Evolutionary conservation across 2,329 filamentous ascomycete species (phyloP), one percentile per base, ranked within the genome.

Genomic region (Curvularia spicifera): DNA sequence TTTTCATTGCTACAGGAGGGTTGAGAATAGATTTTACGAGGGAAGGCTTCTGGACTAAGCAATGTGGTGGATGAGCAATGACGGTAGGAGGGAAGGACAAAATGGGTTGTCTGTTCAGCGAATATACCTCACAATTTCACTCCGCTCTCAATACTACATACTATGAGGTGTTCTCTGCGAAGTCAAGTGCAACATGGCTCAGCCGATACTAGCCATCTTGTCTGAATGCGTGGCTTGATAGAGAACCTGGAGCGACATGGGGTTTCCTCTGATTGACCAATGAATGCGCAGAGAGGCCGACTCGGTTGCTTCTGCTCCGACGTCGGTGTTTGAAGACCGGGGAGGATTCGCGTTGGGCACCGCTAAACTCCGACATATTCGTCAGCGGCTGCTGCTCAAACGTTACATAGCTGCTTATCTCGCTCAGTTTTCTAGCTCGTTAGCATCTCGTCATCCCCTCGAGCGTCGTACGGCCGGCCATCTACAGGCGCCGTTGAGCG

Each of bases 251-350:
- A 15, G 26, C 18, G 18, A 18, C 18, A 18, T 18, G 18, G 18
- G 18, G 18, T 18, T 18, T 18, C 1, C 18, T 18, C 18, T 26
- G 15, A 22, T 33, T 33, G 37, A 24, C 61, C 61, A 64, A 61
- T 61, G 37, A 46, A 48, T 33, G 49, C 20, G 39, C 43, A 20
- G n/a, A 45, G 37, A 35, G 42, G 18, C 40, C 37, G 43, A 46
- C 49, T 64, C 60, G 63, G 60, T 49, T n/a, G 28, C 15, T 57
- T 39, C 39, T 61, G 45, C 56, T 64, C 63, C 63, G 63, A 65
- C 56, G 53, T 64, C 63, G 63, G 63, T 65, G 53, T 60, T 53
- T 63, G 49, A 51, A 43, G 29, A 6, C 51, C 54, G 51, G 56
- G 12, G 31, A 46, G 44, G 24, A 48, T 55, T 56, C 9, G 40